Evolutionary conservation across 306 rosid genomes (phyloP), one percentile per base, ranked within the genome.

Genomic region (Glycine soja): DNA sequence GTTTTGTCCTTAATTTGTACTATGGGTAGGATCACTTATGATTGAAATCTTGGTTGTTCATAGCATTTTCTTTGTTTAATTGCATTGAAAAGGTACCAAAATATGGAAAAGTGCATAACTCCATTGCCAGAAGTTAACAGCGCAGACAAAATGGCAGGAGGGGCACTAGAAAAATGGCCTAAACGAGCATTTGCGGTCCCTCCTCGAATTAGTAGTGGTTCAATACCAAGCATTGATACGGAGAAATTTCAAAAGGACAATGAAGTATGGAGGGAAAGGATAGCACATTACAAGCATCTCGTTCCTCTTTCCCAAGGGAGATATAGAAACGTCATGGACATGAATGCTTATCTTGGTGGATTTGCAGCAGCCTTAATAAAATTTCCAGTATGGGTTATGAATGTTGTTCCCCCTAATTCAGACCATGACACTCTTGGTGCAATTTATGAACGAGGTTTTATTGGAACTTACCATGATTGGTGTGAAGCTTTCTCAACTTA

Each of bases 401-500:
- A 95, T 80, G 92, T 91, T 62, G 90, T 93, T 53, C 97, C 97
- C 0, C 85, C 93, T 34, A 86, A 88, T 83, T 85, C 97, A 19
- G 84, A 91, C 53, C 89, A 68, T 45, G 96, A 95, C 56, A 95
- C 96, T 18, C 85, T 96, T 0, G 99, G 98, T 38, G 84, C 82
- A 70, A 90, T 96, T n/a, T 96, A 82, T 47, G 99, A 93, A 84
- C 86, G 98, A 19, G 99, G 99, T 4, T 57, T 96, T 18, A 96
- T 93, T 15, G 99, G 99, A 54, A 80, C 98, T 32, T 96, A 96
- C 85, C 96, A 93, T 63, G 94, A 96, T 43, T 90, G 99, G 98
- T 96, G 98, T 0, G 98, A 96, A 86, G 98, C 94, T 48, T 90
- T 95, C 86, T 93, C 99, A 9, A 93, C 98, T 1, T 93, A 93